phyloP scores from a whole-genome alignment of 1,139 yeast genomes.

The Candida smagusa region DNA sequence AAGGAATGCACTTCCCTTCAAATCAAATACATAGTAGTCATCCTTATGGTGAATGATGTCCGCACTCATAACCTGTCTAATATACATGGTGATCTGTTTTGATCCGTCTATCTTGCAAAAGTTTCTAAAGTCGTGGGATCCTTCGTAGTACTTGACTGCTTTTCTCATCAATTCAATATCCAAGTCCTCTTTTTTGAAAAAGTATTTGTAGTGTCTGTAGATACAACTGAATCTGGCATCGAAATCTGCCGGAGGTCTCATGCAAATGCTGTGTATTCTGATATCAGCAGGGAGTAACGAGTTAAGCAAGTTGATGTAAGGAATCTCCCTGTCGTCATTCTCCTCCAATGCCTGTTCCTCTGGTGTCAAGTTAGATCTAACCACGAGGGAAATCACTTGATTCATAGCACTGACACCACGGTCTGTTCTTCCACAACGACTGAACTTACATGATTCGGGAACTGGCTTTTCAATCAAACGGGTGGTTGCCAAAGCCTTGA shows the following conservation, averaged over 20 bases:
- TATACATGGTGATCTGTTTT: slow-evolving; percentile 79
- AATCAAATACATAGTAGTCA: slow-evolving; percentile 64
- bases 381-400: slow-evolving; percentile 80
- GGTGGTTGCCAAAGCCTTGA: slow-evolving; percentile 68
- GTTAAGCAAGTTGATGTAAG: slow-evolving; percentile 73
- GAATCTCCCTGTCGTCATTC: slow-evolving; percentile 66
- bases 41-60: slow-evolving; percentile 44
- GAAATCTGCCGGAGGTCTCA: slow-evolving; percentile 77
- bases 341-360: slow-evolving; percentile 56
- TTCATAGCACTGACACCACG: slow-evolving; percentile 96
- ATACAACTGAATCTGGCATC: slow-evolving; percentile 92
- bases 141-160: slow-evolving; percentile 66
- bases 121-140: slow-evolving; percentile 88
- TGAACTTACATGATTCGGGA: slow-evolving; percentile 66
- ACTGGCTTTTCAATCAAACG: slow-evolving; percentile 59
- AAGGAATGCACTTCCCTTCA: slow-evolving; percentile 85
- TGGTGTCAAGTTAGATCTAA: slow-evolving; percentile 62
- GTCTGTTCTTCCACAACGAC: slow-evolving; percentile 96
- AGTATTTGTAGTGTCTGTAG: slow-evolving; percentile 79
- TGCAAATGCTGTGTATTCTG: slow-evolving; percentile 73
- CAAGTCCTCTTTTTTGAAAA: slow-evolving; percentile 55
- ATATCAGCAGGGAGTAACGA: slow-evolving; percentile 78
- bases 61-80: slow-evolving; percentile 54
- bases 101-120: slow-evolving; percentile 94
- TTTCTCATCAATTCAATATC: slow-evolving; percentile 64